A percentile compares a stretch with the other conserved stretches of the same genome.
These are phyloP conservation scores for Chrysopogon serrulatus DNA, from an alignment of 176 grass and related monocot species.

Conservation along the genomic window DNA sequence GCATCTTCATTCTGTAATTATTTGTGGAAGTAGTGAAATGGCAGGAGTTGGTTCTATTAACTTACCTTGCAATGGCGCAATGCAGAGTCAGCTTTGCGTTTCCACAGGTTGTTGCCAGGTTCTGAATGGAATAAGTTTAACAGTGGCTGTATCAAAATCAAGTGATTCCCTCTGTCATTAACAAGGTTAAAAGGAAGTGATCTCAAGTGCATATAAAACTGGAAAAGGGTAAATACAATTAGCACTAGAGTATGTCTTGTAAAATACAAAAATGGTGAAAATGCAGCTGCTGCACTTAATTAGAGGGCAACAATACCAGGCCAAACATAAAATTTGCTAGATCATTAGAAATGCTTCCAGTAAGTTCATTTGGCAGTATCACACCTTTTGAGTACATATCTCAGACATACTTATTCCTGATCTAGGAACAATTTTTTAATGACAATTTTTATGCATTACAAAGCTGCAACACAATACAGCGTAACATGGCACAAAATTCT, in stretches of 20 bases:
- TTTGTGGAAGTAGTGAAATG: neutral
- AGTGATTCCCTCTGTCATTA: conserved; percentile 20
- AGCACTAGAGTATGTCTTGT: neutral
- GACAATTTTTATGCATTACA: neutral
- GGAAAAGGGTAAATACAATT: neutral
- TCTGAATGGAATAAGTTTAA: conserved; percentile 93
- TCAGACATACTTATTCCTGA: neutral
- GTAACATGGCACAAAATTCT: neutral
- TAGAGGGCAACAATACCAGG: neutral
- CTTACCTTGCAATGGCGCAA: conserved; percentile 74
- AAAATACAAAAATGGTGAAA: neutral
- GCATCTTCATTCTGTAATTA: neutral
- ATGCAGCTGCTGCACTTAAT: neutral
- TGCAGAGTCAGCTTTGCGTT: conserved; percentile 81
- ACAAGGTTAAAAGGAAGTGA: conserved; percentile 3
- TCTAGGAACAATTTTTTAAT: neutral
- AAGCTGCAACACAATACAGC: neutral
- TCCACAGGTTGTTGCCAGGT: conserved; percentile 86
- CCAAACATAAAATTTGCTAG: neutral
- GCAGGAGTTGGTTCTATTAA: neutral
- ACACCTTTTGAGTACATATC: neutral
- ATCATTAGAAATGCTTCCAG: neutral
- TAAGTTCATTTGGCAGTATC: conserved; percentile 1
- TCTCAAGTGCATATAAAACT: neutral
- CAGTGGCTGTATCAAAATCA: conserved; percentile 62